Base-by-base conservation (phyloP, 2,329 filamentous ascomycete genomes). In the Sphaerulina musiva region DNA sequence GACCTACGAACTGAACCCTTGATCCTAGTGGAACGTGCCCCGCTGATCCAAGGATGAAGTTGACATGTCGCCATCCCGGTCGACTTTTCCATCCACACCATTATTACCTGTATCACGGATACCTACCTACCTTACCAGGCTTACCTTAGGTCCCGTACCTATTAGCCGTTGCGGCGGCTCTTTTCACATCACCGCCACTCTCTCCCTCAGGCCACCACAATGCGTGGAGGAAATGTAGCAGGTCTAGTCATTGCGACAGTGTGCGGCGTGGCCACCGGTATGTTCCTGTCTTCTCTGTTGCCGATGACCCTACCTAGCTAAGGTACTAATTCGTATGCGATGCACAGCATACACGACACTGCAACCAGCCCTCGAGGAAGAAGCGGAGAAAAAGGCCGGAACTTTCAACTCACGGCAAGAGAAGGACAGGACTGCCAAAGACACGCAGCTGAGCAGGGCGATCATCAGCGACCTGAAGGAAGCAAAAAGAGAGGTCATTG, bases 291-390 rank as follows among this genome's bases (percentile, higher is more conserved):
- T 14, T 17, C 14, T 6, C 7, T 38, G 31, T 38, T 11, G 20
- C 26, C 26, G 26, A 29, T 29, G 26, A 29, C 5, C 6, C 26
- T 29, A 20, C 20, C 20, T 20, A 20, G 2, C 26, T 29, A 17
- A 17, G 14, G 14, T 17, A 29, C 26, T 29, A 29, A 29, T 6
- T 7, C 5, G 5, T 6, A 4, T 29, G 26, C 11, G 26, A 29
- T 10, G 9, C 17, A 14, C 44, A 66, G 66, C 64, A 38, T 65
- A 67, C 46, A 59, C 60, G 5, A 62, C 66, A 6, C 59, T 66
- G 8, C 63, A 64, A 48, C 67, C 67, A 31, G 67, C 63, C 32
- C 51, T 69, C 1, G 54, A 66, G 43, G 56, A 62, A 38, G 60
- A 65, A 51, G 53, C 62, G 20, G 60, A 62, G 34, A 60, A 62